Percentiles rank a stretch among this genome's conserved stretches.
phyloP scores from a whole-genome alignment of 2,329 filamentous ascomycete genomes.

The Colletotrichum shisoi region DNA sequence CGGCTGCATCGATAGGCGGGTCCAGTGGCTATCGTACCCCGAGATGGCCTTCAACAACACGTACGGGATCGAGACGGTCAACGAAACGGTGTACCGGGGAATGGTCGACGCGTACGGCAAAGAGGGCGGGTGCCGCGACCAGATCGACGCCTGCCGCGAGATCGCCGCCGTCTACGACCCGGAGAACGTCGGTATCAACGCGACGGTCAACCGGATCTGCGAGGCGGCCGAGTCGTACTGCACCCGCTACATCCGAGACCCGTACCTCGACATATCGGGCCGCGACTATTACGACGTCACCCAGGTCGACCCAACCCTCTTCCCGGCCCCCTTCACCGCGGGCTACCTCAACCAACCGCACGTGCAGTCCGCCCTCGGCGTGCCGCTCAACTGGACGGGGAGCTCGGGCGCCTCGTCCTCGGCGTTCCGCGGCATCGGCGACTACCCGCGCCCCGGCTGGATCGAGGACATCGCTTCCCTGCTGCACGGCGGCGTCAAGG shows the following conservation, averaged over 20 bases:
- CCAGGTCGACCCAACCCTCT: conserved; percentile 38
- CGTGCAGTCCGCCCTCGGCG: conserved; percentile 68
- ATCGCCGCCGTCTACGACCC: conserved; percentile 44
- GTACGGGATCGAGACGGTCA: conserved; percentile 46
- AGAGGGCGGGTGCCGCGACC: conserved; percentile 60
- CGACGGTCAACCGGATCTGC: conserved; percentile 43
- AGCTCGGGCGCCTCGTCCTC: conserved; percentile 32
- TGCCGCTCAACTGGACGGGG: conserved; percentile 63
- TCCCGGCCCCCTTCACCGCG: conserved; percentile 35
- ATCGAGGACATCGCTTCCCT: conserved; percentile 56
- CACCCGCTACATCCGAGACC: conserved; percentile 36
- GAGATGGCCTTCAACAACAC: conserved; percentile 48
- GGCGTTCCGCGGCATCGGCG: conserved; percentile 43
- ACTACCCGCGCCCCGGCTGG: conserved; percentile 46
- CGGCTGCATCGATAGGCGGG: conserved; percentile 60
- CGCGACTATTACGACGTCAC: conserved; percentile 41
- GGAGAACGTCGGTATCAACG: conserved; percentile 41
- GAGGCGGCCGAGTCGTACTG: conserved; percentile 35
- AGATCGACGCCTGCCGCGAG: conserved; percentile 60
- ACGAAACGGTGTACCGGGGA: conserved; percentile 44
- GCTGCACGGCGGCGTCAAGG: conserved; percentile 62
- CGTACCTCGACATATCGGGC: conserved; percentile 20
- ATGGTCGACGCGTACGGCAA: conserved; percentile 47
- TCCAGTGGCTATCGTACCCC: conserved; percentile 48
- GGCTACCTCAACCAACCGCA: conserved; percentile 40